Evolutionary conservation across 1,284 basidiomycete species (phyloP), one percentile per base, ranked within the genome.

Genomic region (Rhodotorula mucilaginosa): DNA sequence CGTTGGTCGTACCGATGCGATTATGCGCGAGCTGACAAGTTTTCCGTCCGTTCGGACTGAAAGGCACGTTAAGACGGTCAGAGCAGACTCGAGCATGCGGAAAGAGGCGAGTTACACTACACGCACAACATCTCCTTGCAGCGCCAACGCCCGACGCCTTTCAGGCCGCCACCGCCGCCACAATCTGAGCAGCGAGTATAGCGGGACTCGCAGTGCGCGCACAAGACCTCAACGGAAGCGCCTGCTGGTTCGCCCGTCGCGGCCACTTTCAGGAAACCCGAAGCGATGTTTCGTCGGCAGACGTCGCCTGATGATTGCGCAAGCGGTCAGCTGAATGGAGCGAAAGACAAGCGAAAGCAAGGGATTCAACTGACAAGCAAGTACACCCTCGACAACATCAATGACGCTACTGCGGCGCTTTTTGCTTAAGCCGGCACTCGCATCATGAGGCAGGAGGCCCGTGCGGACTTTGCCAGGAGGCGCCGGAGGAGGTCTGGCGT

Each of bases 121-220:
- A 59, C 44, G 44, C 8, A 60, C 58, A 75, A 75, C 49, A 75
- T 51, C 58, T 75, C 71, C 58, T 69, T 69, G 51, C 65, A 67
- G 10, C 74, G 64, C 74, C 74, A 75, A 3, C 71, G 68, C 18
- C 74, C 74, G 49, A 75, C 69, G 8, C 73, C 73, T 58, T 71
- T 71, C 26, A 59, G 58, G 1, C 74, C 74, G 23, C 74, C 74
- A 2, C 74, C 74, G 16, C 74, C 74, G 26, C 74, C 72, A 61
- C 74, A 75, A 48, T 75, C 74, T 19, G 74, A 69, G 46, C 74
- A 75, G 4, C 74, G 65, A 16, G 60, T 51, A 34, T 73, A 75
- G 4, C 71, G 61, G 16, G 49, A 46, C n/a, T 71, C 63, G 63
- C 74, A 75, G 46, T 65, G 63, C 13, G 71, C 62, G 62, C 74